phyloP scores from a whole-genome alignment of 192 early-diverging fungal species.

The Podochytrium sp. region DNA sequence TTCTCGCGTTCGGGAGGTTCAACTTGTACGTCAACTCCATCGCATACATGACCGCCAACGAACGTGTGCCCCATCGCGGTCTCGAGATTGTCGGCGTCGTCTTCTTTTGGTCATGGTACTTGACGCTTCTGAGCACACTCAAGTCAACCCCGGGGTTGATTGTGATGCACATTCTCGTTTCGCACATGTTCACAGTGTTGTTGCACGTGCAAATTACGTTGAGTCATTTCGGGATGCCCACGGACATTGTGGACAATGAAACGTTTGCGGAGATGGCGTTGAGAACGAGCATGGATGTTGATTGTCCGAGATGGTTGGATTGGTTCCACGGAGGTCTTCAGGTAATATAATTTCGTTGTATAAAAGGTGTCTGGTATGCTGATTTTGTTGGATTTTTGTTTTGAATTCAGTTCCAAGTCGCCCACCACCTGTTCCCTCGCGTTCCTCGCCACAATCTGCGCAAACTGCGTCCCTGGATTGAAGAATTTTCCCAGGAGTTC shows the following conservation, averaged over 20 bases:
- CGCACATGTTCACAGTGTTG: constrained; percentile 81
- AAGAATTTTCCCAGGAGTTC: constrained; percentile 72
- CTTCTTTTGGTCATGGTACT: constrained; percentile 83
- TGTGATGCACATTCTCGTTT: constrained; percentile 72
- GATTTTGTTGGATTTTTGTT: constrained; percentile 1
- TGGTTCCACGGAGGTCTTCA: constrained; percentile 98
- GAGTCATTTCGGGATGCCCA: constrained; percentile 93
- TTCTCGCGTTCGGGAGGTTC: constrained; percentile 90
- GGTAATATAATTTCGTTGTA: constrained; percentile 21
- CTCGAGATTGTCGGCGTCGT: constrained; percentile 77
- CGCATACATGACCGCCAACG: constrained; percentile 62
- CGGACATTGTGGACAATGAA: constrained; percentile 53
- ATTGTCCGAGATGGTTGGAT: constrained; percentile 91
- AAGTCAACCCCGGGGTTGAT: constrained; percentile 65
- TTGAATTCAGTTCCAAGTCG: constrained; percentile 78
- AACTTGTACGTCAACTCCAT: constrained; percentile 85
- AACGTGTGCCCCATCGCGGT: constrained; percentile 71
- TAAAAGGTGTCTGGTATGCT: background rate
- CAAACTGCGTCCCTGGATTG: constrained; percentile 69
- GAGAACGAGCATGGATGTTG: constrained; percentile 94
- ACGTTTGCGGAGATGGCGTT: constrained; percentile 85
- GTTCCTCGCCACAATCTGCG: constrained; percentile 89
- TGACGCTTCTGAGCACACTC: constrained; percentile 66
- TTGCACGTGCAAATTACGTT: constrained; percentile 97
- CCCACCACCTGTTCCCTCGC: constrained; percentile 94